Percentiles rank a stretch among this genome's conserved stretches.
Conservation (phyloP, 1,284 basidiomycete genomes). For the Bjerkandera adusta region DNA sequence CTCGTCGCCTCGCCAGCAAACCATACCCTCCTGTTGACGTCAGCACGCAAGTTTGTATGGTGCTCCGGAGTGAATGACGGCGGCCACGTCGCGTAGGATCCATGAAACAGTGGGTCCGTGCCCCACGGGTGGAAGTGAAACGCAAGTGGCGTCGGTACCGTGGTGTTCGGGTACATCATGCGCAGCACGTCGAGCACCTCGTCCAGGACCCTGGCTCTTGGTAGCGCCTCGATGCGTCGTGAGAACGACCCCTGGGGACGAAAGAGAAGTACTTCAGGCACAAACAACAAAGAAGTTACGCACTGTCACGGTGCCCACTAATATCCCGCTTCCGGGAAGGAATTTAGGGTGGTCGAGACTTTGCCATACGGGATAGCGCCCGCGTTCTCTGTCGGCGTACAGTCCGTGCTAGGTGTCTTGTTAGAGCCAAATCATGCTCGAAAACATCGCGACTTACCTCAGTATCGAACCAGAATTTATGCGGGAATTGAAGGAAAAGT, state of each 20-base stretch:
- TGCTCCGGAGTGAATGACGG: conserved; percentile 52
- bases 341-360: conserved; percentile 59
- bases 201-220: conserved; percentile 43
- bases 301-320: conserved; percentile 68
- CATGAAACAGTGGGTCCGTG: conserved; percentile 55
- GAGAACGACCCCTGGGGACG: conserved; percentile 51
- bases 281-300: conserved; percentile 15
- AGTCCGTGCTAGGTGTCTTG: conserved; percentile 48
- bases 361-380: conserved; percentile 71
- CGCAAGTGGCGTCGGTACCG: conserved; percentile 49
- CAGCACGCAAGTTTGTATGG: conserved; percentile 55
- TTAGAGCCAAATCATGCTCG: background rate
- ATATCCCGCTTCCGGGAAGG: conserved; percentile 57
- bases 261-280: background rate
- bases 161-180: conserved; percentile 54
- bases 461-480: conserved; percentile 71
- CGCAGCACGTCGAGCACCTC: conserved; percentile 56
- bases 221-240: conserved; percentile 51
- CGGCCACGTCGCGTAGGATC: conserved; percentile 70
- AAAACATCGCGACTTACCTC: conserved; percentile 35
- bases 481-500: conserved; percentile 65
- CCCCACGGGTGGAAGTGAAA: conserved; percentile 61
- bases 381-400: conserved; percentile 62
- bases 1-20: conserved; percentile 68
- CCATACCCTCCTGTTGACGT: conserved; percentile 50